Evolutionary conservation across 306 rosid species (phyloP).

Genomic region (Quercus agrifolia): DNA sequence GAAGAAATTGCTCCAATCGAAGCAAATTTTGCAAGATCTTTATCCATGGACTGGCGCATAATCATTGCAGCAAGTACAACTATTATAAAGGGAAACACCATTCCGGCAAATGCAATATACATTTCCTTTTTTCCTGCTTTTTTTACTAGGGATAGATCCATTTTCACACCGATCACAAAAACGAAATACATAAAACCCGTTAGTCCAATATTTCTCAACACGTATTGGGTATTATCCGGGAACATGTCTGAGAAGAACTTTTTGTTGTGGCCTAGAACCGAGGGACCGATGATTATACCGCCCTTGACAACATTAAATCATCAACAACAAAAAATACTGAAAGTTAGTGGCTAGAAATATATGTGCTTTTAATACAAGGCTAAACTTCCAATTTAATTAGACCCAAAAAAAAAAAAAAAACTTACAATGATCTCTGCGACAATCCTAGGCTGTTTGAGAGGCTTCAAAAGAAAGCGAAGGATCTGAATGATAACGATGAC

Average conservation of each 20-base stretch:
- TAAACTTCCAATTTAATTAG: too few relatives aligned
- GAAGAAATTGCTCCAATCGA: conserved; percentile 47
- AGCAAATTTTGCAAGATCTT: conserved; percentile 35
- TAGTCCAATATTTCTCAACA: conserved; percentile 47
- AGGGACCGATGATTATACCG: conserved; percentile 78
- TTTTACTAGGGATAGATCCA: conserved; percentile 33
- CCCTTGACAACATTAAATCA: conserved; percentile 45
- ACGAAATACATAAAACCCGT: conserved; percentile 65
- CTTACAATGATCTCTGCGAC: conserved; percentile 72
- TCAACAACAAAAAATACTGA: neutral
- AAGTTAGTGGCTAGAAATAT: neutral
- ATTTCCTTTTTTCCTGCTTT: conserved; percentile 46
- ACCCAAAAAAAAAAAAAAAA: neutral
- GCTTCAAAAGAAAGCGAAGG: conserved; percentile 53
- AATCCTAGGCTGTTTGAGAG: conserved; percentile 66
- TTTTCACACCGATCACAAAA: conserved; percentile 63
- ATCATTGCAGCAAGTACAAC: conserved; percentile 21
- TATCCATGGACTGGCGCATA: conserved; percentile 50
- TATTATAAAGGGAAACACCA: conserved; percentile 24
- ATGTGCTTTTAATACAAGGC: too few relatives aligned
- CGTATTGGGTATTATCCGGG: conserved; percentile 20
- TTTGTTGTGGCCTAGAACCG: conserved; percentile 44
- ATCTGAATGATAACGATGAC: conserved; percentile 26
- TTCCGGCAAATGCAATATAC: conserved; percentile 32
- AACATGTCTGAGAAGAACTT: conserved; percentile 19